Percentiles rank a stretch among this genome's conserved stretches.
Evolutionary conservation across 768 basidiomycete species (phyloP).

Genomic region (Tylopilus intermedius): DNA sequence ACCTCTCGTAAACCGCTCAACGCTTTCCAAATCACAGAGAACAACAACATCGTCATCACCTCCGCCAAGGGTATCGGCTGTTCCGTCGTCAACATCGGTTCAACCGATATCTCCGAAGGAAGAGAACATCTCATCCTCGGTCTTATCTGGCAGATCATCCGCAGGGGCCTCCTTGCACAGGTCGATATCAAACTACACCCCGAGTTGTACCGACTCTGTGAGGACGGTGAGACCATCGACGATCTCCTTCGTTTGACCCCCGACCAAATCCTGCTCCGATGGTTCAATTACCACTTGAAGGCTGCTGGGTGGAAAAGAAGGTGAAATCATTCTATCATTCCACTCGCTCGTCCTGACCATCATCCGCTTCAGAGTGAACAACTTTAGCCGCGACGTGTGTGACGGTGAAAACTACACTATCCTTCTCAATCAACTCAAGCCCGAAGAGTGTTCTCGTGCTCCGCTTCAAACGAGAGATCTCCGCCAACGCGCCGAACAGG

Average conservation of each 20-base stretch:
- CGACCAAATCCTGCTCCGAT: conserved; percentile 94
- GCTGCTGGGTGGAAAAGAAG: conserved; percentile 87
- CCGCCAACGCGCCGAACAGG: conserved; percentile 83
- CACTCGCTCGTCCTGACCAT: background rate
- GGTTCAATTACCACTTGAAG: conserved; percentile 99
- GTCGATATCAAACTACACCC: conserved; percentile 99
- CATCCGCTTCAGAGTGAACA: conserved; percentile 68
- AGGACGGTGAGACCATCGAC: conserved; percentile 96
- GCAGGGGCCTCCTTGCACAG: conserved; percentile 85
- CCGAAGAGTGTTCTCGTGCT: conserved; percentile 84
- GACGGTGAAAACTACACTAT: conserved; percentile 98
- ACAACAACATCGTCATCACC: conserved; percentile 99
- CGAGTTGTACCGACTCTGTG: conserved; percentile 90
- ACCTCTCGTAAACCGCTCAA: conserved; percentile 78
- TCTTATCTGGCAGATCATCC: conserved; percentile 97
- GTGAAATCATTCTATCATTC: conserved; percentile 34
- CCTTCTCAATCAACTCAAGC: conserved; percentile 92
- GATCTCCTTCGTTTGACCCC: conserved; percentile 91
- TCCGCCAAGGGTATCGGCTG: conserved; percentile 98
- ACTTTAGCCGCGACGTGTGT: conserved; percentile 95
- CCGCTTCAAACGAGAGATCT: conserved; percentile 85
- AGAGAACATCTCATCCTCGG: conserved; percentile 96
- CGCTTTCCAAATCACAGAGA: conserved; percentile 98
- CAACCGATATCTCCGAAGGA: conserved; percentile 86
- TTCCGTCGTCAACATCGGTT: conserved; percentile 97